Base-by-base conservation (phyloP, 805 yeast genomes). In the Kodamaea leandrae region DNA sequence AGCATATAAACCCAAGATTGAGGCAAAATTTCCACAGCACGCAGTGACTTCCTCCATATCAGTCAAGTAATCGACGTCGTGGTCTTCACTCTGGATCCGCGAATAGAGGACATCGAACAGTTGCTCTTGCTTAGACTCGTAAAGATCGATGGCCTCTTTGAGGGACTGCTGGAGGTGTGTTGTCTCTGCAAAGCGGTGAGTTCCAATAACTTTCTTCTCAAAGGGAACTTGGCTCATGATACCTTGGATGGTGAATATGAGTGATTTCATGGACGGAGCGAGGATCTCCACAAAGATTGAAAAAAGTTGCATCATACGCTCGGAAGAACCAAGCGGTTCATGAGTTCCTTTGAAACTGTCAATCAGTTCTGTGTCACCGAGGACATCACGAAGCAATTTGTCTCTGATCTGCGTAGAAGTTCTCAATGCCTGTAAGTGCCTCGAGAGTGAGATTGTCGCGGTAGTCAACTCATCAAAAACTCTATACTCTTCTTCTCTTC, bases 1-100 rank as follows among this genome's bases (percentile, higher is more conserved):
- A 1, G 87, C 79, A 49, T 78, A 80, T 41, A 83, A 78, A 2
- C 78, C 74, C 27, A 87, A 56, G 17, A 84, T 68, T 25, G 80
- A 76, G 1, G 90, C 72, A 54, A 86, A 86, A 55, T 86, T 84
- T 1, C 90, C 91, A 64, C 93, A 85, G 34, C 86, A 77, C 0
- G 95, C 95, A 1, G 90, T 85, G 3, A 86, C 83, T 49, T 84
- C 89, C 60, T 86, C 95, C 50, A 82, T 84, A 45, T 80, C 83
- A 1, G 82, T 71, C 45, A 71, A 75, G 29, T 70, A 54, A 53
- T 63, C 29, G 2, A 20, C 23, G 44, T 54, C 43, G 2, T 60
- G 43, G 18, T 46, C 33, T 29, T 64, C 63, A 55, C 81, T 81
- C 6, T 77, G 63, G 3, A 72, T 73, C 52, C 80, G 78, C 2